phyloP scores from a whole-genome alignment of 345 rosid species.

The Camelina sativa region DNA sequence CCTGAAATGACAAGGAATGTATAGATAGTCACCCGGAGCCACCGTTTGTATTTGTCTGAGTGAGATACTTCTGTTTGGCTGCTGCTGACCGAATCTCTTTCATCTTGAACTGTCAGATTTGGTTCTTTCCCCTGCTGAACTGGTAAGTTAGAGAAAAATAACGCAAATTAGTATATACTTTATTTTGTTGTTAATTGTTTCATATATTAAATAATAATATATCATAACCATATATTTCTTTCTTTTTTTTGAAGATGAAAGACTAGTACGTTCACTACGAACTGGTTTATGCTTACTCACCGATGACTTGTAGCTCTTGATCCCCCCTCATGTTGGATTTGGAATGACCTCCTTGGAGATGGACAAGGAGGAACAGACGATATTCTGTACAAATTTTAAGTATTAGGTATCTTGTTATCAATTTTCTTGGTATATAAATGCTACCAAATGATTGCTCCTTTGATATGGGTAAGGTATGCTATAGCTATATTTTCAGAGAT shows the following conservation, averaged over 20 bases:
- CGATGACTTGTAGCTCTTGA: constrained; percentile 46
- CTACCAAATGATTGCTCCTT: neutral
- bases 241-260: constrained; percentile 20
- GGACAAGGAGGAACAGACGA: constrained; percentile 16
- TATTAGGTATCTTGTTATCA: constrained; percentile 17
- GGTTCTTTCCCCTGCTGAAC: constrained; percentile 38
- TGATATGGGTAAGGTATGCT: constrained; percentile 13
- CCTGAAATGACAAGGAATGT: constrained; percentile 50
- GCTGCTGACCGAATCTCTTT: constrained; percentile 16
- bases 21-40: constrained; percentile 46
- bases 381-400: neutral
- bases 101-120: constrained; percentile 11
- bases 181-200: neutral
- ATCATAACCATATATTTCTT: neutral
- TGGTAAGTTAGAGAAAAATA: constrained; percentile 18
- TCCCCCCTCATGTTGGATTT: constrained; percentile 40
- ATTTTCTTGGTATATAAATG: constrained; percentile 7
- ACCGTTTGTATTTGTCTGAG: constrained; percentile 42
- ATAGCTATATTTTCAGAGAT: constrained; percentile 7
- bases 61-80: constrained; percentile 29
- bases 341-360: constrained; percentile 31
- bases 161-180: constrained; percentile 11
- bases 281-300: constrained; percentile 34
- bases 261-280: neutral
- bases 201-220: neutral